Evolutionary conservation across 257 asterid species (phyloP), one percentile per base, ranked within the genome.

Genomic region (Solanum appendiculatum): DNA sequence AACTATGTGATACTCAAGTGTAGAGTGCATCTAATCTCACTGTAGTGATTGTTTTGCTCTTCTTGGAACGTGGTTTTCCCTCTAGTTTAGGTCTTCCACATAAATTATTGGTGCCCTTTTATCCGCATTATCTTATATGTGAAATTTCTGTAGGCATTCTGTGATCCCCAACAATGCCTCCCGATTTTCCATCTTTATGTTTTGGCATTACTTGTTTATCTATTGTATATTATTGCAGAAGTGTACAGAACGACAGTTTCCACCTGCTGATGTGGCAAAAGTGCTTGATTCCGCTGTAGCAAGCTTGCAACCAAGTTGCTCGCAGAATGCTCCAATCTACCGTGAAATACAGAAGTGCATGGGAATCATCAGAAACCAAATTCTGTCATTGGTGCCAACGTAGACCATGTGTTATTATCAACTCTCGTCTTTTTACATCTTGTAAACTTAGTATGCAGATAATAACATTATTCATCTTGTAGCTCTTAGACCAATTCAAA

Each of bases 361-460:
- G 91, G 98, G 99, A 82, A 95, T 97, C 78, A 92, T 97, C 91
- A 95, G 90, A 94, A 94, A 92, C 96, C 98, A 97, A 88, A 97
- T 97, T 87, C 86, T 97, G 94, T 98, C 98, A 14, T 93, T 96
- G 21, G 90, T 97, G 90, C 98, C 99, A 64, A 95, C 97, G 25
- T 95, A 92, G 88, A 66, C 36, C 54, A 63, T 36, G 48, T 60
- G 51, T 42, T 73, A 36, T 77, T 27, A 42, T 14, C 84, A 15
- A 72, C 9, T 70, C 54, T 39, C 1, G 3, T 44, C 84, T 27
- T 15, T 78, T 78, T 4, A 44, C 83, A 27, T 25, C 60, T 77
- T 77, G 84, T 77, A 77, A 44, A 27, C 31, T 27, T 16, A 27
- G n/a, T n/a, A 63, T 63, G 70, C 70, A 63, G 70, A 11, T 63